Conservation (phyloP, 768 basidiomycete species). For the Crassisporium funariophilum region DNA sequence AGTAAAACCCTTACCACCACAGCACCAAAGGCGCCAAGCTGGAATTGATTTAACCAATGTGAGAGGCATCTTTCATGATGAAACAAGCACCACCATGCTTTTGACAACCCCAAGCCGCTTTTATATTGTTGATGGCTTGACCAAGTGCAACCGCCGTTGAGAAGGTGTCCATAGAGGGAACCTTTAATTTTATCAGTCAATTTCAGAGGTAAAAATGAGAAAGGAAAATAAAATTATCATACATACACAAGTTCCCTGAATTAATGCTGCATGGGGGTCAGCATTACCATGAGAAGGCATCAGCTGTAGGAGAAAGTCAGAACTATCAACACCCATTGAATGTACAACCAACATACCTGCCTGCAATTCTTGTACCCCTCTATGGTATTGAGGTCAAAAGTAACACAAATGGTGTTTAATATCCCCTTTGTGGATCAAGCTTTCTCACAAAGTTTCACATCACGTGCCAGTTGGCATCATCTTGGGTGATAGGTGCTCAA, state of each 20-base stretch:
- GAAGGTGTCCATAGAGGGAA: neutral
- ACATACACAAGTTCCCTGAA: neutral
- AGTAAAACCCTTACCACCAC: neutral
- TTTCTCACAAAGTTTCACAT: neutral
- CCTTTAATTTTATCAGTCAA: neutral
- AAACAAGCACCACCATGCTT: neutral
- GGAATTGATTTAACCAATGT: neutral
- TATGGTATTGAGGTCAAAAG: conserved; percentile 7
- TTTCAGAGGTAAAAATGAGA: neutral
- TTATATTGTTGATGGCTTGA: neutral
- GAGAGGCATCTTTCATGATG: neutral
- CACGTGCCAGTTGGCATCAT: conserved; percentile 4
- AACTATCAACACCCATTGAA: neutral
- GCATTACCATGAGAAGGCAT: neutral
- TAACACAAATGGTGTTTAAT: neutral
- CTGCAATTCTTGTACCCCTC: conserved; percentile 6
- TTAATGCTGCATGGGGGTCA: neutral
- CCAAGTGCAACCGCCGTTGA: neutral
- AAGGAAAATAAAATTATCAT: neutral
- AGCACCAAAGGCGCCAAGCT: neutral
- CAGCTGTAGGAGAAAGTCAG: neutral
- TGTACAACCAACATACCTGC: neutral
- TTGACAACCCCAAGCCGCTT: neutral
- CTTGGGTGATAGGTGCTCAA: neutral
- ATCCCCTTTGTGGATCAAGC: neutral